Base-by-base conservation (phyloP, 2,329 filamentous ascomycete genomes). In the Harringtonia aguacate region DNA sequence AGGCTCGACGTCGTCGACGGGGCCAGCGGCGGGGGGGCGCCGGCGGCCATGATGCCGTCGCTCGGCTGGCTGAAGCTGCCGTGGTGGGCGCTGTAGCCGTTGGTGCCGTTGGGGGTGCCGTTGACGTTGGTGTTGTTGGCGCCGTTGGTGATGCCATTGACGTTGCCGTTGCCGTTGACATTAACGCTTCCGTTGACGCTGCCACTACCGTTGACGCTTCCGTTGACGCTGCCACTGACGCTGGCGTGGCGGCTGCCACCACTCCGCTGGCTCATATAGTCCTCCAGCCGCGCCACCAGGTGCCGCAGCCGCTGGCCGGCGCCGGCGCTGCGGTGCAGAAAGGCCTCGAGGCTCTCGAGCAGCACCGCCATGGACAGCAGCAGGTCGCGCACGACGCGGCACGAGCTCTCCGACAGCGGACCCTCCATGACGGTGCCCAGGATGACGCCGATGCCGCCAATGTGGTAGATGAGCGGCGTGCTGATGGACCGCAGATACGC, bases 361-460 rank as follows among this genome's bases (percentile, higher is more conserved):
- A 61, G 50, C 18, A 49, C 43, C 4, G 57, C 57, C 56, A 61
- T 60, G 18, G 53, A 56, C 18, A 61, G 48, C 28, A 62, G 51
- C 37, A 61, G 48, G 9, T 51, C 50, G 17, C 56, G 52, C 13
- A 61, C 55, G 4, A 49, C 50, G 33, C 45, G 52, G 41, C 55
- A 60, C 14, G 56, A 51, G 8, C 43, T 44, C 44, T 60, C 57
- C 10, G 53, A 56, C 22, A 62, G 49, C 3, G 51, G 53, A 13
- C 54, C 54, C 38, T 60, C 58, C 48, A 61, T 56, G 30, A 61
- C 57, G 13, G 59, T 58, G 20, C 59, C 58, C 7, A 62, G 50
- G n/a, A 62, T 59, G 20, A 50, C 53, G 38, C 59, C 59, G 17
- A 62, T 62, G 30, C 58, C 55, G 33, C 53, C 58, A 17, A 62